phyloP scores from a whole-genome alignment of 306 rosid genomes.

The Abrus pulchellus region DNA sequence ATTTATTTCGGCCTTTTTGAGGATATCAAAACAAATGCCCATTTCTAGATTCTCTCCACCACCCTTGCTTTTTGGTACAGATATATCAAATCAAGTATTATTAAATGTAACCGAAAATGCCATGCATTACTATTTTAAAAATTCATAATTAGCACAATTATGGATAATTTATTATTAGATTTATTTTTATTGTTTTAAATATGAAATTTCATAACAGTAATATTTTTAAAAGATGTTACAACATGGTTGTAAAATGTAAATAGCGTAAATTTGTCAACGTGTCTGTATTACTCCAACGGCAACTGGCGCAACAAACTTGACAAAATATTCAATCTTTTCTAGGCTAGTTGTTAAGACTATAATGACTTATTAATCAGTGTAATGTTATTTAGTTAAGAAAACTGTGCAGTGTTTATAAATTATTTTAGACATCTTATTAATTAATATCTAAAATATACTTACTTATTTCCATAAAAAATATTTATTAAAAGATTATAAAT shows the following conservation, averaged over 20 bases:
- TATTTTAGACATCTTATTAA: too few relatives aligned
- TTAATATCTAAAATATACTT: too few relatives aligned
- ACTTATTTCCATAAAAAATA: too few relatives aligned
- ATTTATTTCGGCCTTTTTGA: slow-evolving; percentile 56
- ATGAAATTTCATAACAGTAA: too few relatives aligned
- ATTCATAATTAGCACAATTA: too few relatives aligned
- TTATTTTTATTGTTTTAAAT: too few relatives aligned
- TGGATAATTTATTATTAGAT: too few relatives aligned
- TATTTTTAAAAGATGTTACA: neutral
- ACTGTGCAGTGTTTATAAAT: too few relatives aligned
- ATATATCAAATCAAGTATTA: slow-evolving; percentile 52
- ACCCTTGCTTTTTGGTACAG: slow-evolving; percentile 67
- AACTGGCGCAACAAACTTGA: slow-evolving; percentile 48
- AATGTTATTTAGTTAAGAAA: neutral
- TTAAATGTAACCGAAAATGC: neutral
- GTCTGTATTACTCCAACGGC: slow-evolving; percentile 47
- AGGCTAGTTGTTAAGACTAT: slow-evolving; percentile 46
- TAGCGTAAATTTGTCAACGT: neutral
- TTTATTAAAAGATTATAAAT: too few relatives aligned
- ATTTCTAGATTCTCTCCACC: slow-evolving; percentile 87
- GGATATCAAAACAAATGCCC: slow-evolving; percentile 63
- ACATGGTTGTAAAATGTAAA: neutral
- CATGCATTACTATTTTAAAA: too few relatives aligned
- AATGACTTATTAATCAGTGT: slow-evolving; percentile 29
- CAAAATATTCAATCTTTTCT: slow-evolving; percentile 35